Evolutionary conservation across 2,329 filamentous ascomycete genomes (phyloP).

Genomic region (Sporothrix variecibatus): DNA sequence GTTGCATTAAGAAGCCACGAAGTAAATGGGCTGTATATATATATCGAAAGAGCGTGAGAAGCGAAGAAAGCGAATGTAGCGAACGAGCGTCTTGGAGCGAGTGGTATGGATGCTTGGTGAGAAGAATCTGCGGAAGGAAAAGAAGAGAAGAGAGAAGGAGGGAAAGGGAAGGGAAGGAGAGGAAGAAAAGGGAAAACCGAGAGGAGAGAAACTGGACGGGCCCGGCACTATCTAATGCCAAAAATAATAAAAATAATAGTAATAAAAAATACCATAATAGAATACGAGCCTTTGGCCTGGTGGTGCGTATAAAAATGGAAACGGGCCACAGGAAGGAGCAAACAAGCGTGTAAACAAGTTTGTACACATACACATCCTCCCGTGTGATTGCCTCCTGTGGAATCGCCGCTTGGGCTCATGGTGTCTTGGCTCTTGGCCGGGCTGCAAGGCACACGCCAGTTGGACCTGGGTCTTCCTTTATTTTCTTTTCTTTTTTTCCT

Average conservation of each 20-base stretch:
- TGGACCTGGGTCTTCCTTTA: neutral
- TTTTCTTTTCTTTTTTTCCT: neutral
- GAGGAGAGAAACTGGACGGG: conserved; percentile 1
- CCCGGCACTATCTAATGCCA: conserved; percentile 2
- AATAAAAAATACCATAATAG: neutral
- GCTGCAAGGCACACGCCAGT: conserved; percentile 11
- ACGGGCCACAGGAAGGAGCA: neutral
- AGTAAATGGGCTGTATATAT: neutral
- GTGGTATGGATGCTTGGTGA: conserved; percentile 16
- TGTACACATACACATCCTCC: too few species aligned
- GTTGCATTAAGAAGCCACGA: neutral
- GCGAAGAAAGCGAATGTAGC: conserved; percentile 11
- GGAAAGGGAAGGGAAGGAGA: neutral
- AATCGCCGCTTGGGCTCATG: conserved; percentile 10
- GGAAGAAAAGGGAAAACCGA: neutral
- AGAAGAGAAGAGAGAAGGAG: neutral
- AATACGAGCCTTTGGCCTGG: neutral
- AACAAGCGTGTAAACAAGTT: conserved; percentile 21
- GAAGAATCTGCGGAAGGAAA: conserved; percentile 10
- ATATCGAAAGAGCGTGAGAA: conserved; percentile 10
- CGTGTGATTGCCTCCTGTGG: conserved; percentile 6
- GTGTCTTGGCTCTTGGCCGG: neutral
- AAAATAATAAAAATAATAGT: neutral
- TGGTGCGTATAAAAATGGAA: conserved; percentile 5
- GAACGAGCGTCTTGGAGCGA: conserved; percentile 6